Evolutionary conservation across 331 rosid species (phyloP).

Genomic region (Dryas integrifolia): DNA sequence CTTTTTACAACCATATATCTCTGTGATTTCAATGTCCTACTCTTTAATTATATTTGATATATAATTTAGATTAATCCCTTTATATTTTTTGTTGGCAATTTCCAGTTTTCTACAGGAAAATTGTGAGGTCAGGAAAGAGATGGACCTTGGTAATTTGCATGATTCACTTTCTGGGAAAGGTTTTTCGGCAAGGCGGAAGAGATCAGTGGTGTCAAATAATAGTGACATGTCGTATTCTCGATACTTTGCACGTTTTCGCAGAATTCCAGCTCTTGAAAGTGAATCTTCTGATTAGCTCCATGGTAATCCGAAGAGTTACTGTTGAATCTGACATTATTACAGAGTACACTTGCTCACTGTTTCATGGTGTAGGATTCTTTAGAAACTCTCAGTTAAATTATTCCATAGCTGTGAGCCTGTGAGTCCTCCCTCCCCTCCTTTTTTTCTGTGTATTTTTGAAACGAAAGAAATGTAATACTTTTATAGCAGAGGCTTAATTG

Average conservation of each 20-base stretch:
- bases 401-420: no score
- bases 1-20: not conserved
- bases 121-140: slow-evolving; percentile 47
- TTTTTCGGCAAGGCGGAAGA: slow-evolving; percentile 52
- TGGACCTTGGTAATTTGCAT: slow-evolving; percentile 68
- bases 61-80: not conserved
- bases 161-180: slow-evolving; percentile 69
- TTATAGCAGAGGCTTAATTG: not conserved
- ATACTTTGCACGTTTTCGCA: slow-evolving; percentile 62
- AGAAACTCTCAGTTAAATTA: not conserved
- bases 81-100: slow-evolving; percentile 15
- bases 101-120: slow-evolving; percentile 57
- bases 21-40: not conserved
- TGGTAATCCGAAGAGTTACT: slow-evolving; percentile 27
- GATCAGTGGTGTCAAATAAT: slow-evolving; percentile 53
- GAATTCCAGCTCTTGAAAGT: slow-evolving; percentile 54
- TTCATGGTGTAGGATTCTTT: not conserved
- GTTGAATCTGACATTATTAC: not conserved
- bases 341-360: not conserved
- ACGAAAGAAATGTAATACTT: not conserved
- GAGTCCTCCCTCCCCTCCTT: no score
- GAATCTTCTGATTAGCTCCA: slow-evolving; percentile 57
- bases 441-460: not conserved
- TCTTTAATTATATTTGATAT: not conserved
- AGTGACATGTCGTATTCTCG: slow-evolving; percentile 38